Base-by-base conservation (phyloP, 371 early-diverging fungal genomes). In the Saksenaea oblongispora region DNA sequence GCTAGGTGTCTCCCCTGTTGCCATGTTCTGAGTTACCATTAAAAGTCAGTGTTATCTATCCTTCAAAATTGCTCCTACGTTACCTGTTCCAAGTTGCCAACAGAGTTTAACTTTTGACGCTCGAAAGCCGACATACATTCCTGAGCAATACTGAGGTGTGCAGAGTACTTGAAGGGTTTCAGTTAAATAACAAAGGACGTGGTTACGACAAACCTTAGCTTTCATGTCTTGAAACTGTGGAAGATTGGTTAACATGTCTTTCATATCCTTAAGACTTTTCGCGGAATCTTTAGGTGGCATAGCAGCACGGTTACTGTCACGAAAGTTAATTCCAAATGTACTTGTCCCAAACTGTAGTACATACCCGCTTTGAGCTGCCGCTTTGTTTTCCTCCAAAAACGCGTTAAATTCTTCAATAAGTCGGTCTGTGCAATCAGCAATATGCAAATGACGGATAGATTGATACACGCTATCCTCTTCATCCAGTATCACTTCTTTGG, bases 151-250 rank as follows among this genome's bases (percentile, higher is more conserved):
- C 90, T 92, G 53, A 97, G 87, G 74, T 99, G 99, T 8, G 91
- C 86, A 39, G 97, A 91, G 72, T 94, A 98, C 88, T 91, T 37
- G 36, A 41, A 9, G 42, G 3, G 9, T 13, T n/a, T 42, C 24
- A 37, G 37, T 22, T 34, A 26, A 11, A 5, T 53, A 18, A 61
- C 53, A 15, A 54, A 39, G 9, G 10, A 14, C 3, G 28, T 1
- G 13, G 41, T 9, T 2, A 0, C 11, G 36, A 0, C 58, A 58
- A 63, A 53, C 91, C 76, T 91, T 91, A 56, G 89, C 83, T 72
- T 96, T 95, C 79, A 95, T 84, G 34, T 95, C 95, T 71, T 96
- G 96, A 67, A 91, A 98, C 69, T 98, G 93, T 14, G 97, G 98
- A 14, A 99, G 70, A 15, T 94, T 89, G 1, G 91, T 85, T 35